Evolutionary conservation across 2,329 filamentous ascomycete genomes (phyloP).

Genomic region (Neonectria neomacrospora): DNA sequence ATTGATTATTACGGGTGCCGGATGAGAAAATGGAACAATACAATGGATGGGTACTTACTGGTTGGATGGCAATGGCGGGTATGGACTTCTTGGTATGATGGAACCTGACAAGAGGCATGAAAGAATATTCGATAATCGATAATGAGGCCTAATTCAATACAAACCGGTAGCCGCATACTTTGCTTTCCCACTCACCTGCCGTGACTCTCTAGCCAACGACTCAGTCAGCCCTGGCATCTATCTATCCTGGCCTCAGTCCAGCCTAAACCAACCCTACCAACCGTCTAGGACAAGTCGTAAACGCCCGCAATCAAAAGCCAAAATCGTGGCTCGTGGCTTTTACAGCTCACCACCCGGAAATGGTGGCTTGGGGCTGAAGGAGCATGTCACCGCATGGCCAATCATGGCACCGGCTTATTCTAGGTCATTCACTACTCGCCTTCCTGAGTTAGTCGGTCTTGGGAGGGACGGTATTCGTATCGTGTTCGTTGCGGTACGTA

Average conservation of each 20-base stretch:
- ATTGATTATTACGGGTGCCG: background rate
- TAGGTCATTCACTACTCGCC: background rate
- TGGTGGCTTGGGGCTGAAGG: conserved; percentile 1
- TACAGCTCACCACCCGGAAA: too few species aligned
- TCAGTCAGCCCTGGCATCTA: too few species aligned
- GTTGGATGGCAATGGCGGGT: background rate
- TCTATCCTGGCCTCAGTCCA: background rate
- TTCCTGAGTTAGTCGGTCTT: too few species aligned
- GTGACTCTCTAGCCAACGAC: too few species aligned
- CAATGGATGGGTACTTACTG: background rate
- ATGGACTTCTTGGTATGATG: background rate
- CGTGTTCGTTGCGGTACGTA: background rate
- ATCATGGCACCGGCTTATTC: background rate
- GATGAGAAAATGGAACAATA: background rate
- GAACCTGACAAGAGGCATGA: background rate
- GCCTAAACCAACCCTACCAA: background rate
- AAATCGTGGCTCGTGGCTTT: too few species aligned
- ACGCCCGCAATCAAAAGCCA: background rate
- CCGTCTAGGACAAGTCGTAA: background rate
- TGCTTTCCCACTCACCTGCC: background rate
- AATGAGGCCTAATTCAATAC: conserved; percentile 2
- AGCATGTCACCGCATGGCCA: background rate
- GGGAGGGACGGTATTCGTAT: background rate
- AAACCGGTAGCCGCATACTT: background rate
- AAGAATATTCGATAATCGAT: conserved; percentile 4